Evolutionary conservation across 768 basidiomycete species (phyloP), one percentile per base, ranked within the genome.

Genomic region (Leccinum truebloodii): DNA sequence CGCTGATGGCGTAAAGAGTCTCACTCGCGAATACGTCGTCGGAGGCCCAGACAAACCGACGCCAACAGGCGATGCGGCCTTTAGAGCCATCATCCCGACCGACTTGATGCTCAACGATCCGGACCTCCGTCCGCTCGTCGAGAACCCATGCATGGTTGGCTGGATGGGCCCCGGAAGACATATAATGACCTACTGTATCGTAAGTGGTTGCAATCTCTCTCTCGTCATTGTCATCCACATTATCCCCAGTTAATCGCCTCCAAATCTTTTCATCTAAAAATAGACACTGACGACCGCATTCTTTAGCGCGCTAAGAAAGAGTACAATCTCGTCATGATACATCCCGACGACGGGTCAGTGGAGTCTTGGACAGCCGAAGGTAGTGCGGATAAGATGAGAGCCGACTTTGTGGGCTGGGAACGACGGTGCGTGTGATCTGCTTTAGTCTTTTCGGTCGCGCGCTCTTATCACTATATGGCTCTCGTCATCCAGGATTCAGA

Each of bases 51-150:
- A 80, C 48, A 76, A 77, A 35, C 76, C 81, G 0, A 78, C 78
- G 0, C 77, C 83, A 4, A 88, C 88, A 0, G 88, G 86, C 0
- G 86, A 89, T 64, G 82, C 84, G 0, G 87, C 85, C 0, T 88
- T 86, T 65, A 79, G 87, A 54, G 82, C 83, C 5, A 74, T 80
- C 30, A 74, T 88, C 37, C 75, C 81, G 3, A 76, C 83, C 0
- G 73, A 67, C 39, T 51, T 74, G 1, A 73, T 88, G 68, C 58
- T 83, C 12, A 65, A 69, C 10, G 83, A 89, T 61, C 83, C 83
- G 0, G 83, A 84, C 6, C 75, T 89, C 28, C 76, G 71, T 59
- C 58, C 68, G 2, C 73, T 89, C 13, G 77, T 86, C 0, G 84
- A 88, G 14, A 70, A 65, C 1, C 75, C 81, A 0, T 81, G 84